Evolutionary conservation across 1,284 basidiomycete species (phyloP).

Genomic region (Schizophyllum commune): DNA sequence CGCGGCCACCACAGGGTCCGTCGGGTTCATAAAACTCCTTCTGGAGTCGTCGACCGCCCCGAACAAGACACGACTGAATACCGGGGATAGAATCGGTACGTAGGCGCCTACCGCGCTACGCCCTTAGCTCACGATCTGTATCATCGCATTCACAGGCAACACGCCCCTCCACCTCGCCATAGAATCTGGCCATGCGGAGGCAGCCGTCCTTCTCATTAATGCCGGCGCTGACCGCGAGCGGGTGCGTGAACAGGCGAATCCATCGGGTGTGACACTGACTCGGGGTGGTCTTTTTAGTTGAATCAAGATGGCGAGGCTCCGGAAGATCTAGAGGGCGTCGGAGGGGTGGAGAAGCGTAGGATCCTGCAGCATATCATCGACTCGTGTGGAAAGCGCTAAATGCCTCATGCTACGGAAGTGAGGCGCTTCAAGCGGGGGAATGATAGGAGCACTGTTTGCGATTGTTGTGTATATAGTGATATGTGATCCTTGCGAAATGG

Average conservation of each 20-base stretch:
- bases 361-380: conserved; percentile 70
- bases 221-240: conserved; percentile 87
- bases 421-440: not conserved
- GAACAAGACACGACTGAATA: conserved; percentile 80
- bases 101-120: conserved; percentile 5
- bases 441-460: no score
- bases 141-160: conserved; percentile 52
- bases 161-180: conserved; percentile 94
- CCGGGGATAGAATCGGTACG: conserved; percentile 76
- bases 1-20: conserved; percentile 90
- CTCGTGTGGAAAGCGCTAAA: conserved; percentile 41
- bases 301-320: conserved; percentile 80
- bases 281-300: conserved; percentile 34
- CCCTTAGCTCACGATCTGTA: not conserved
- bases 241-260: conserved; percentile 39
- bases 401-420: not conserved
- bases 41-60: conserved; percentile 67
- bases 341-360: conserved; percentile 77
- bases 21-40: conserved; percentile 77
- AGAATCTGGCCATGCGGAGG: conserved; percentile 89
- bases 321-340: conserved; percentile 82
- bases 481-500: no score
- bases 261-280: not conserved
- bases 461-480: no score
- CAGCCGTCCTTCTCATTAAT: conserved; percentile 83